Evolutionary conservation across 331 rosid genomes (phyloP).

Genomic region (Cydonia oblonga): DNA sequence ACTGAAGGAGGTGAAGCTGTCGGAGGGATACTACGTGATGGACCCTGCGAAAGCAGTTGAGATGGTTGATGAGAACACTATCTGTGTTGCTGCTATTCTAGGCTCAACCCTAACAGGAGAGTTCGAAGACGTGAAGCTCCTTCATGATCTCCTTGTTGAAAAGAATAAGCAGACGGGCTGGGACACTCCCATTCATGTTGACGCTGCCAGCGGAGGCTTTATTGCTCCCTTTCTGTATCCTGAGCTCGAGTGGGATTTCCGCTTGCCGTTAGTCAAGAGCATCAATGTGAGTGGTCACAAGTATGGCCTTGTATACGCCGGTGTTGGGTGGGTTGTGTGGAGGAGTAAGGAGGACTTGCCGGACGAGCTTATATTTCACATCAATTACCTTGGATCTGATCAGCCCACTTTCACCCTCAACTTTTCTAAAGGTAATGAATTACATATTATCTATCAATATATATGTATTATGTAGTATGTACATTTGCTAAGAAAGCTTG

Average conservation of each 20-base stretch:
- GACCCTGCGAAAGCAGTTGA: constrained; percentile 77
- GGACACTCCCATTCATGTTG: constrained; percentile 82
- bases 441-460: not conserved
- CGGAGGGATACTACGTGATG: constrained; percentile 74
- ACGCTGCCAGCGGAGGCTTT: constrained; percentile 93
- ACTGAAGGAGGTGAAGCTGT: constrained; percentile 82
- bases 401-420: constrained; percentile 96
- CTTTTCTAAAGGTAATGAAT: constrained; percentile 73
- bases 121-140: constrained; percentile 80
- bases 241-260: constrained; percentile 74
- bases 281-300: constrained; percentile 92
- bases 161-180: constrained; percentile 76
- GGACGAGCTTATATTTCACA: constrained; percentile 76
- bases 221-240: constrained; percentile 81
- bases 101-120: constrained; percentile 86
- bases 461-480: not conserved
- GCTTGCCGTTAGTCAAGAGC: constrained; percentile 72
- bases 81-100: constrained; percentile 84
- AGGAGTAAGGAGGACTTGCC: constrained; percentile 74
- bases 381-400: constrained; percentile 92
- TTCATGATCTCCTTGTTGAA: constrained; percentile 43
- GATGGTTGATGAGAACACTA: constrained; percentile 88
- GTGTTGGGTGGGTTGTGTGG: constrained; percentile 96
- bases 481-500: not conserved
- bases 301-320: constrained; percentile 92